phyloP scores from a whole-genome alignment of 352 stramenopile genomes.

The Phytophthora ohioensis region DNA sequence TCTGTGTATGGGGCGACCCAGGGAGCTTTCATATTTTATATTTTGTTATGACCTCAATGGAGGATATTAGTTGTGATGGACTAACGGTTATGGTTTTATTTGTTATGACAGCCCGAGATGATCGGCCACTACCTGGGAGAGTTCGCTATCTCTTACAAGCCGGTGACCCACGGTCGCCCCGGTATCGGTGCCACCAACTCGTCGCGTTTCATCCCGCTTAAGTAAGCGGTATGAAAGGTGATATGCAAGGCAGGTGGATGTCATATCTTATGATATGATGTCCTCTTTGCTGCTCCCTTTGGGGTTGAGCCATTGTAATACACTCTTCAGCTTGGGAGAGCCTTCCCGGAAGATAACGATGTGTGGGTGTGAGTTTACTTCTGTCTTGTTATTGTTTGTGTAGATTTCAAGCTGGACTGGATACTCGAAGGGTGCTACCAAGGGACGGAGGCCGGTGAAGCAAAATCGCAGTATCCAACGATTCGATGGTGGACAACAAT shows the following conservation, averaged over 20 bases:
- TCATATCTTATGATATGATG: constrained; percentile 29
- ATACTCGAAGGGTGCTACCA: constrained; percentile 6
- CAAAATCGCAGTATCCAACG: constrained; percentile 59
- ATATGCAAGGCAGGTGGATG: constrained; percentile 20
- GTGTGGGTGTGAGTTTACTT: constrained; percentile 28
- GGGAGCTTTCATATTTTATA: constrained; percentile 55
- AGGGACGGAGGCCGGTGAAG: constrained; percentile 55
- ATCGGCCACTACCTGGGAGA: constrained; percentile 99
- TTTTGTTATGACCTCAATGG: not conserved
- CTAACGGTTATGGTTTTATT: constrained; percentile 25
- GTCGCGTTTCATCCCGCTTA: constrained; percentile 99
- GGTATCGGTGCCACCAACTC: constrained; percentile 98
- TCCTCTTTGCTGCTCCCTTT: constrained; percentile 43
- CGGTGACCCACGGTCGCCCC: constrained; percentile 98
- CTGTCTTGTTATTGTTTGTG: constrained; percentile 21
- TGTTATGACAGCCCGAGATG: constrained; percentile 95
- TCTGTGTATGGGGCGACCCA: constrained; percentile 93
- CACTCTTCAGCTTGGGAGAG: constrained; percentile 54
- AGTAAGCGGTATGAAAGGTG: constrained; percentile 78
- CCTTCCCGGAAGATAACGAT: constrained; percentile 23
- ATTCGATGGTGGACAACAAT: constrained; percentile 71
- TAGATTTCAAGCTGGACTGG: constrained; percentile 30
- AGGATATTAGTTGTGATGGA: constrained; percentile 17
- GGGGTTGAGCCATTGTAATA: constrained; percentile 89
- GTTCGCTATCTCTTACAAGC: constrained; percentile 99